Evolutionary conservation across 139 green algal genomes (phyloP), one percentile per base, ranked within the genome.

Genomic region (Chlamydomonas asymmetrica): DNA sequence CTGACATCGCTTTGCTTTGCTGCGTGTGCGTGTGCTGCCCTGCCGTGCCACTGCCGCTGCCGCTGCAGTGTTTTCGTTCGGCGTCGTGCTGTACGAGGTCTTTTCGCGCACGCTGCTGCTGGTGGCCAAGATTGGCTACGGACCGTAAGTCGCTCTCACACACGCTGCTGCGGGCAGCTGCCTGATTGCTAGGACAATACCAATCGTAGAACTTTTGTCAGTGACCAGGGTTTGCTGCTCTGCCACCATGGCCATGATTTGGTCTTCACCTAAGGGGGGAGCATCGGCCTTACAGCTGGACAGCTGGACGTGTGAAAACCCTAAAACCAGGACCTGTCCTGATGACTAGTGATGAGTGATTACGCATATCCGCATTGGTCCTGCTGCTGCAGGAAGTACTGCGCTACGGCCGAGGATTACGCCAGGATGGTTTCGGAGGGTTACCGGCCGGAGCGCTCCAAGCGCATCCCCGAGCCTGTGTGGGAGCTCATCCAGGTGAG

Each of bases 401-500:
- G 57, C 8, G 20, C 7, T 5, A 18, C 60, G 7, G 35, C 72
- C 50, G 63, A 84, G 56, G 72, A 48, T 37, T 84, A 80, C 32
- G 78, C 78, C 4, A 16, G 34, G 1, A 8, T 37, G 29, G 82
- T 82, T 37, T 50, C 82, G 16, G 25, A 75, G 13, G 78, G 82
- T 57, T 84, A 78, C 60, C 82, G 82, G 13, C 82, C 78, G 18
- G n/a, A 38, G 10, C 60, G 66, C 2, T 70, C 81, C 27, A 59
- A 66, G 7, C 9, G 54, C 37, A 76, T 83, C 62, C 29, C 73
- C 20, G 29, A 63, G 13, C 43, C 70, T 5, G 35, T 79, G 31
- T 87, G 73, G 62, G 57, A 63, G 27, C 73, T 87, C 6, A 79
- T 87, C 34, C n/a, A n/a, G n/a, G n/a, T n/a, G n/a, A n/a, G n/a